Conservation (phyloP, 2,329 filamentous ascomycete genomes). For the Verticillium longisporum region DNA sequence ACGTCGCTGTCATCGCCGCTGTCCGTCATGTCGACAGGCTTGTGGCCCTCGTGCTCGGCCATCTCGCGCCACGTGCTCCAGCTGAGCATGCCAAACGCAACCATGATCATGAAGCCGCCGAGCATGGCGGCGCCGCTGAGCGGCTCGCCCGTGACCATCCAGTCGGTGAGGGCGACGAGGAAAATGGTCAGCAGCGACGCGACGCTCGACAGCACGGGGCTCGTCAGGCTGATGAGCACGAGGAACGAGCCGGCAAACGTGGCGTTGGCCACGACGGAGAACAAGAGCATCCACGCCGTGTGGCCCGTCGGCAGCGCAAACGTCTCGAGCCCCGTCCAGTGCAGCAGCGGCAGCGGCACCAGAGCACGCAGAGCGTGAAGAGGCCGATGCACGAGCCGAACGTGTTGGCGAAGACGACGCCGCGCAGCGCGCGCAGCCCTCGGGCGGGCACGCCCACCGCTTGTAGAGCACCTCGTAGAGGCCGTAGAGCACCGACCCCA, state of each 20-base stretch:
- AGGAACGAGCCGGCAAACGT: slow-evolving; percentile 90
- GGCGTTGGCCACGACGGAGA: slow-evolving; percentile 82
- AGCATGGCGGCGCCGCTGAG: slow-evolving; percentile 68
- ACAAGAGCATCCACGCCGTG: slow-evolving; percentile 70
- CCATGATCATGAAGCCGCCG: slow-evolving; percentile 82
- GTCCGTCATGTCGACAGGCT: slow-evolving; percentile 37
- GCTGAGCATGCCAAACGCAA: slow-evolving; percentile 78
- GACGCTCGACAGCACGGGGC: slow-evolving; percentile 85
- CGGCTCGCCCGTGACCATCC: slow-evolving; percentile 72
- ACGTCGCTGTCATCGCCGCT: slow-evolving; percentile 37
- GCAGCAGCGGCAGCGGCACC: slow-evolving; percentile 82
- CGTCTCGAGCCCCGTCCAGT: slow-evolving; percentile 68
- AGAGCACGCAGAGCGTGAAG: slow-evolving; percentile 82
- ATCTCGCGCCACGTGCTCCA: slow-evolving; percentile 94
- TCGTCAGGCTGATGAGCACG: slow-evolving; percentile 86
- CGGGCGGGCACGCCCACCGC: slow-evolving; percentile 83
- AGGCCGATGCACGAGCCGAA: slow-evolving; percentile 81
- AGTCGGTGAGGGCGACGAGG: slow-evolving; percentile 87
- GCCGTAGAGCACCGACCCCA: slow-evolving; percentile 87
- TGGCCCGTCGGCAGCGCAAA: slow-evolving; percentile 77
- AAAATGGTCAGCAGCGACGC: slow-evolving; percentile 95
- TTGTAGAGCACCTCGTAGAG: slow-evolving; percentile 98
- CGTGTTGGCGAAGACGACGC: slow-evolving; percentile 91
- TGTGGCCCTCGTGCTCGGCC: slow-evolving; percentile 69
- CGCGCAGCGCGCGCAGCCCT: slow-evolving; percentile 75